Base-by-base conservation (phyloP, 768 basidiomycete species). In the Pleurotus platypus region DNA sequence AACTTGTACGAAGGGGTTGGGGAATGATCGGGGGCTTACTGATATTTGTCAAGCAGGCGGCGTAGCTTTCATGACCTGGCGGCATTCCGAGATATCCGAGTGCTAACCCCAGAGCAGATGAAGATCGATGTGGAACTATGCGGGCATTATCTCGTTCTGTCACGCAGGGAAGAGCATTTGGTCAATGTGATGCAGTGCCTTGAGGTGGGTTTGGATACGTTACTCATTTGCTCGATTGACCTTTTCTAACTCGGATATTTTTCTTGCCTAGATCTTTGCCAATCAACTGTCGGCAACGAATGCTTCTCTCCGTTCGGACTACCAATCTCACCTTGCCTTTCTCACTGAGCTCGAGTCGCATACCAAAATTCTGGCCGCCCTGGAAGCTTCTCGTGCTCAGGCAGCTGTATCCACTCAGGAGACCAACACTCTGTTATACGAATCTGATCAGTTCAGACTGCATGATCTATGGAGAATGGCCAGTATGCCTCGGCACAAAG, bases 71-170 rank as follows among this genome's bases (percentile, higher is more conserved):
- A 88, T 59, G 85, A 85, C 67, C 64, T 85, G 1, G 64, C 70
- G 26, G 77, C 80, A n/a, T 75, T 85, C 60, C 73, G 70, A 39
- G 72, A 72, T 48, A 66, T 78, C 58, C 73, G 73, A 37, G 71
- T 85, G 9, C 67, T 90, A 43, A 76, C 78, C 2, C 59, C 77
- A 5, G 86, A 90, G 55, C 75, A 80, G 63, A 89, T 92, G 87
- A 80, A 78, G 49, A 82, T 89, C 42, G 90, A 92, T 63, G 90
- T 91, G 38, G 89, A 87, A 63, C 75, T 92, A 13, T 86, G 86
- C 64, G 88, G 87, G 3, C 86, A 92, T 64, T 67, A 89, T 47
- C 73, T 92, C 18, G 79, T 87, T 61, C 82, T 90, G 83, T 73
- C 72, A 35, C 73, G 90, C 43, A 78, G 90, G 63, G 85, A 86